Conservation (phyloP, 176 grass and related monocot genomes). For the Carex pumila region DNA sequence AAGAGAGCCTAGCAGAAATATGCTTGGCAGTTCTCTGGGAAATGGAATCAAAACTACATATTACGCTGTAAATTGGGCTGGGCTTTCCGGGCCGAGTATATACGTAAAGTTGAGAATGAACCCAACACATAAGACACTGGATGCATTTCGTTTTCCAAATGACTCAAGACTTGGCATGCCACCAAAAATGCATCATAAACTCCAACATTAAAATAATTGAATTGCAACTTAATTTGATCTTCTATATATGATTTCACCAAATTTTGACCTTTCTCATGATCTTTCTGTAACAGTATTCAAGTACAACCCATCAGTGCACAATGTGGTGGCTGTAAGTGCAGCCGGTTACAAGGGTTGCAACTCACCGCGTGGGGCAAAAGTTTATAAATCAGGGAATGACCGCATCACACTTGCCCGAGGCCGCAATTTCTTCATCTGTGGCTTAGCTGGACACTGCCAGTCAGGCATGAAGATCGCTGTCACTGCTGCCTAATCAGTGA, state of each 20-base stretch:
- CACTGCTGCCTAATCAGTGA: conserved; percentile 39
- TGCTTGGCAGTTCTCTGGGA: too few species aligned
- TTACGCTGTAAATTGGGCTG: too few species aligned
- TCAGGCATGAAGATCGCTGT: conserved; percentile 81
- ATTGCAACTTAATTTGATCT: not conserved
- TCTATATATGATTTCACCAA: not conserved
- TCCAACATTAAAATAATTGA: not conserved
- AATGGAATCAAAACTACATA: too few species aligned
- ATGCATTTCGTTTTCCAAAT: not conserved
- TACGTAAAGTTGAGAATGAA: not conserved
- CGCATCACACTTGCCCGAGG: conserved; percentile 68
- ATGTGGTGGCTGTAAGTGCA: conserved; percentile 56
- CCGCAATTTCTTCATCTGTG: conserved; percentile 82
- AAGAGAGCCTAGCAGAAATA: too few species aligned
- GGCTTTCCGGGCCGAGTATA: not conserved
- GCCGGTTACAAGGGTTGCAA: conserved; percentile 53
- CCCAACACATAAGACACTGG: not conserved
- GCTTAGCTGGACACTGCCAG: conserved; percentile 60
- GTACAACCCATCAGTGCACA: conserved; percentile 57
- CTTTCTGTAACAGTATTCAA: conserved; percentile 47
- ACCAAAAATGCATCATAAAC: not conserved
- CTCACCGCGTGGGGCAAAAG: conserved; percentile 20
- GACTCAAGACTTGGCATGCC: not conserved
- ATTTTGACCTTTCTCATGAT: not conserved
- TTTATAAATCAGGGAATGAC: conserved; percentile 55